Base-by-base conservation (phyloP, 768 basidiomycete species). In the Tricholoma sp. region DNA sequence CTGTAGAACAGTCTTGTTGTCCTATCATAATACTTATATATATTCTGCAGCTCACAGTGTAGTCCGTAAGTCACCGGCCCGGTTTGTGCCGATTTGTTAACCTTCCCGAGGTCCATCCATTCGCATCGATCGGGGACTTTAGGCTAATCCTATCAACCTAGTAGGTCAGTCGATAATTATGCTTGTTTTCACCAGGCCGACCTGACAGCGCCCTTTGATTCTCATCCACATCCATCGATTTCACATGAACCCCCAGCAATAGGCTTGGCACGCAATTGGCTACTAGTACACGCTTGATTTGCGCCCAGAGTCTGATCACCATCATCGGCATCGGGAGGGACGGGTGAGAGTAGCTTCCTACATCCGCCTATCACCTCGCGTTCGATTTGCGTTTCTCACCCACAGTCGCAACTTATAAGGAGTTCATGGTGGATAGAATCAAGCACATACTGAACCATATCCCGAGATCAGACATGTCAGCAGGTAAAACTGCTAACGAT, bases 391-490 rank as follows among this genome's bases (percentile, higher is more conserved):
- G 17, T 31, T 12, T 28, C 47, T 3, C 15, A 47, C 15, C 45
- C 4, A 29, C 10, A 24, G 20, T 24, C 9, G 13, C 45, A 47
- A 29, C 28, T 47, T 13, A 9, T 52, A 52, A 59, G 52, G 60
- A 32, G 2, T 17, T 49, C 3, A 32, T 32, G 29, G 70, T 80
- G 31, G 65, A 68, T 67, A 86, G 88, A 72, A 70, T 88, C 34
- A 75, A 80, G 56, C 86, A 88, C 67, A 61, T 89, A 48, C 67
- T 76, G 53, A 73, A 74, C 55, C 88, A 90, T 64, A 65, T 89
- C 31, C 66, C 69, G 45, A 65, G 64, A 58, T 61, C 65, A 61
- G 68, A 59, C 54, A 84, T 83, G 82, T 75, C 76, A 28, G 78
- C 76, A 70, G 85, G 86, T 85, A 67, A 55, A 80, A 24, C 24